A percentile compares a stretch with the other conserved stretches of the same genome.
Conservation (phyloP, 148 eudicot species). For the Heliosperma pusillum region DNA sequence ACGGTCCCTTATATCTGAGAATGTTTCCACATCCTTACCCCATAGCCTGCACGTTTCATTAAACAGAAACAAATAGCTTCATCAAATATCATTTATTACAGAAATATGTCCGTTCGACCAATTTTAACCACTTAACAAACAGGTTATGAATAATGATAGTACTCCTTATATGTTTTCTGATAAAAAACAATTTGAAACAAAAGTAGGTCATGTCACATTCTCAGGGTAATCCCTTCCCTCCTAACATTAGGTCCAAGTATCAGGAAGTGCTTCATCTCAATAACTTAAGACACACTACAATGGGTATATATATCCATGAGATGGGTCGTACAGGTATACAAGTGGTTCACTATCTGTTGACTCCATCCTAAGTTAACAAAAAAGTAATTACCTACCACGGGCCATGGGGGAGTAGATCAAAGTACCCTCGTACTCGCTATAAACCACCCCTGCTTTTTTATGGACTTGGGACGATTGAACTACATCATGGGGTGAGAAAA, state of each 20-base stretch:
- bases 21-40: slow-evolving; percentile 68
- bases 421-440: background rate
- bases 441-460: background rate
- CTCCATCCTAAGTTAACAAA: background rate
- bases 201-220: too few relatives aligned
- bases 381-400: background rate
- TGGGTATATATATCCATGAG: background rate
- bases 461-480: background rate
- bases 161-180: too few relatives aligned
- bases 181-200: too few relatives aligned
- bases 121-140: too few relatives aligned
- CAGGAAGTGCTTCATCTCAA: background rate
- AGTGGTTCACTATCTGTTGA: too few relatives aligned
- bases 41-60: slow-evolving; percentile 57
- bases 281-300: background rate
- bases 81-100: background rate
- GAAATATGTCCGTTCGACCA: background rate
- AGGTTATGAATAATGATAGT: too few relatives aligned
- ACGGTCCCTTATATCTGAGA: slow-evolving; percentile 55
- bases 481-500: background rate
- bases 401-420: background rate
- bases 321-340: background rate
- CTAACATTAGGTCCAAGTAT: background rate
- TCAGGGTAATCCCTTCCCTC: too few relatives aligned
- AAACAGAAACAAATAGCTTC: background rate